Conservation (phyloP, 352 stramenopile species). For the Phytophthora tubulina region DNA sequence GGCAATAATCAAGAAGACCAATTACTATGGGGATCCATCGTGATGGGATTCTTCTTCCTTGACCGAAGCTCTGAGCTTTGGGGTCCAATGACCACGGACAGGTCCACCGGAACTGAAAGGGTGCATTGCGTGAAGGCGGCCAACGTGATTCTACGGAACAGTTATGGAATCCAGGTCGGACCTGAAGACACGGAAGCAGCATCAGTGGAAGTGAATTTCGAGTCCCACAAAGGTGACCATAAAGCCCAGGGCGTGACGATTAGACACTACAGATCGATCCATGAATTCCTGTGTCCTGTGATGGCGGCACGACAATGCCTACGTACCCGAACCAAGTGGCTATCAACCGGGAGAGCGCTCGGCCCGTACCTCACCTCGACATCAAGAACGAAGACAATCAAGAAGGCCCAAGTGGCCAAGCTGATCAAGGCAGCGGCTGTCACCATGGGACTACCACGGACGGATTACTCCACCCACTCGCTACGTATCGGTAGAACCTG, state of each 20-base stretch:
- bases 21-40: conserved; percentile 17
- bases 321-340: conserved; percentile 1
- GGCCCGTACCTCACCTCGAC: conserved; percentile 32
- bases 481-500: conserved; percentile 40
- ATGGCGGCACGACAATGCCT: conserved; percentile 27
- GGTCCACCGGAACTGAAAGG: not conserved
- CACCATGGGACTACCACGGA: conserved; percentile 8
- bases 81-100: conserved; percentile 14
- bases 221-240: conserved; percentile 23
- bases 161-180: not conserved
- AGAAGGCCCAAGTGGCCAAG: conserved; percentile 21
- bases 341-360: conserved; percentile 1
- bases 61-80: conserved; percentile 39
- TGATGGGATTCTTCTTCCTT: conserved; percentile 15
- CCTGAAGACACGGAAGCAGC: not conserved
- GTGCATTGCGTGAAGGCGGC: conserved; percentile 12
- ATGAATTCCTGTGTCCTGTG: conserved; percentile 31
- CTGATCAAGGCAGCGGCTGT: conserved; percentile 33
- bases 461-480: conserved; percentile 37
- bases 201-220: conserved; percentile 14
- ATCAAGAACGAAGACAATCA: conserved; percentile 15
- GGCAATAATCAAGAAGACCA: not conserved
- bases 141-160: conserved; percentile 13
- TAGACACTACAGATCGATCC: conserved; percentile 23
- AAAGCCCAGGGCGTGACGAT: conserved; percentile 12